These are phyloP conservation scores for Aspergillus pseudoterreus DNA, from an alignment of 2,329 filamentous ascomycete species.

Conservation along the genomic window DNA sequence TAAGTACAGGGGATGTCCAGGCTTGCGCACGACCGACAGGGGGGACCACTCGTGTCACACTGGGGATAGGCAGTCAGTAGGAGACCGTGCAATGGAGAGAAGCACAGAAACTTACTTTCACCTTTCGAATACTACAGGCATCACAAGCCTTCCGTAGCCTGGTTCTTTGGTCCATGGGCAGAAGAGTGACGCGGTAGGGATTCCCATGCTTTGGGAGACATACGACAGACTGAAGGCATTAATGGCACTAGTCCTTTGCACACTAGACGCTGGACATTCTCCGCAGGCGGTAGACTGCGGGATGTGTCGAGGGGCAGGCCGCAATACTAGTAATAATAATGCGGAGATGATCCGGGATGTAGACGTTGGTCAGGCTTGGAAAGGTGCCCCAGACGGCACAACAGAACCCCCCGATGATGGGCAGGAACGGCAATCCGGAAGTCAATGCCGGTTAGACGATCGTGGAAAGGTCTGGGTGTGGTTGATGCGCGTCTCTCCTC, in stretches of 20 bases:
- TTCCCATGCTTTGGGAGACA: slow-evolving; percentile 22
- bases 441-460: not conserved
- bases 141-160: slow-evolving; percentile 52
- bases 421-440: not conserved
- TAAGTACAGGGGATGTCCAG: slow-evolving; percentile 67
- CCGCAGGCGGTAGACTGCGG: not conserved
- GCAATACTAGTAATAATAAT: not conserved
- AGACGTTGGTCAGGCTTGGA: not conserved
- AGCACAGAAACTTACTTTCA: slow-evolving; percentile 42
- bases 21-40: slow-evolving; percentile 61
- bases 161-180: slow-evolving; percentile 36
- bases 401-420: not conserved
- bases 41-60: slow-evolving; percentile 65
- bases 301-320: not conserved
- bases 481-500: not conserved
- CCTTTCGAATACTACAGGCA: slow-evolving; percentile 52
- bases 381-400: not conserved
- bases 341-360: not conserved
- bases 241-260: not conserved
- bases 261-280: not conserved
- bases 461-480: too few species aligned
- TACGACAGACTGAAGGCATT: slow-evolving; percentile 12
- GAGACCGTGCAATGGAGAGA: not conserved
- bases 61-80: slow-evolving; percentile 25
- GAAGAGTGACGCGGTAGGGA: slow-evolving; percentile 12